Evolutionary conservation across 2,329 filamentous ascomycete genomes (phyloP).

Genomic region (Cytospora paraplurivora): DNA sequence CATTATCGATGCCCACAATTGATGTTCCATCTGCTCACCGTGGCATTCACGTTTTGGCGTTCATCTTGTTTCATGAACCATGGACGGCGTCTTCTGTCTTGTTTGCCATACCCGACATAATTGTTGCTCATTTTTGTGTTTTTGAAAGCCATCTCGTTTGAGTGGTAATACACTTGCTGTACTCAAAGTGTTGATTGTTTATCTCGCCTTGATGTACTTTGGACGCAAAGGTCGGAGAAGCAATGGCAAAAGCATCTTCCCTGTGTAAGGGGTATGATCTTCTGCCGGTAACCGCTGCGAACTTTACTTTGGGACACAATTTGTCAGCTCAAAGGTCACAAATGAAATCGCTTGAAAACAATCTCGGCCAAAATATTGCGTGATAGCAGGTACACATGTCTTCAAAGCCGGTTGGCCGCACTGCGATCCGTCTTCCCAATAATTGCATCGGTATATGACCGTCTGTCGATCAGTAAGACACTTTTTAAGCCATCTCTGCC

Average conservation of each 20-base stretch:
- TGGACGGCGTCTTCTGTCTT: constrained; percentile 17
- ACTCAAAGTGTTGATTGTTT: constrained; percentile 16
- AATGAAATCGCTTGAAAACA: background rate
- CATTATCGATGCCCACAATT: constrained; percentile 13
- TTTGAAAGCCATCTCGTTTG: constrained; percentile 27
- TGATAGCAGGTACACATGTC: too few relatives aligned
- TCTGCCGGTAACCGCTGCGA: constrained; percentile 1
- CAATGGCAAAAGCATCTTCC: constrained; percentile 15
- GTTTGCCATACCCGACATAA: constrained; percentile 18
- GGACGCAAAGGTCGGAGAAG: background rate
- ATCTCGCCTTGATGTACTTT: constrained; percentile 23
- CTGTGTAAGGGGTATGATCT: background rate
- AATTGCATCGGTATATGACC: too few relatives aligned
- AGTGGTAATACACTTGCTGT: constrained; percentile 22
- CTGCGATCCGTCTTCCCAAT: too few relatives aligned
- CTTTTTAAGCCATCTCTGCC: too few relatives aligned
- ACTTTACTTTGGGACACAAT: background rate
- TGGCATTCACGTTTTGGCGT: background rate
- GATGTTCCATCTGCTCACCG: background rate
- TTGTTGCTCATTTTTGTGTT: constrained; percentile 25
- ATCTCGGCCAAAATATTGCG: too few relatives aligned
- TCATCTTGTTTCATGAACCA: constrained; percentile 4
- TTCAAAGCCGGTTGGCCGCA: too few relatives aligned
- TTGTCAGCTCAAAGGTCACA: background rate
- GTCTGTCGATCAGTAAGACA: too few relatives aligned